Conservation (phyloP, 306 rosid species). For the Medicago ruthenica region DNA sequence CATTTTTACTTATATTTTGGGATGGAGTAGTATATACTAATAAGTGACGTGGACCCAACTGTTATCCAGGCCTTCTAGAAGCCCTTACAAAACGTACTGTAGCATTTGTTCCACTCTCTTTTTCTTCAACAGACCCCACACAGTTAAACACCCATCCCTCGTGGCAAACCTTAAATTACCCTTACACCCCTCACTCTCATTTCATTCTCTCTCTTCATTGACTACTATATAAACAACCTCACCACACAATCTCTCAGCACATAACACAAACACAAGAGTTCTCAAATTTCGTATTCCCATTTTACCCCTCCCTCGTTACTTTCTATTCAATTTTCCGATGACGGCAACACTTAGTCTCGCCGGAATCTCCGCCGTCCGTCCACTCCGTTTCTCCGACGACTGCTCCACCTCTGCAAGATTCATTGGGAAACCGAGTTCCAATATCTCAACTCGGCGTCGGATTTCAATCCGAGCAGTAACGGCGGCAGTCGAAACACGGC, state of each 20-base stretch:
- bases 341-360: slow-evolving; percentile 17
- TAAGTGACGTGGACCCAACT: too few relatives aligned
- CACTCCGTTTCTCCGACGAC: neutral
- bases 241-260: neutral
- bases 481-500: neutral
- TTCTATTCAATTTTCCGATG: slow-evolving; percentile 28
- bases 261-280: too few relatives aligned
- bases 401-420: neutral
- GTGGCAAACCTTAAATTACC: slow-evolving; percentile 25
- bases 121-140: slow-evolving; percentile 24
- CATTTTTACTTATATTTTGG: too few relatives aligned
- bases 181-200: slow-evolving; percentile 25
- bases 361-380: neutral
- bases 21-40: too few relatives aligned
- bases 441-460: neutral
- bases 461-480: slow-evolving; percentile 28
- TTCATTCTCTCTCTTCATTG: slow-evolving; percentile 24
- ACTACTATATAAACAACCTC: slow-evolving; percentile 37
- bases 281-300: neutral
- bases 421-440: neutral
- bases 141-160: slow-evolving; percentile 18
- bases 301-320: neutral
- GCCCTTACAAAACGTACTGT: slow-evolving; percentile 9
- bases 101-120: slow-evolving; percentile 7
- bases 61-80: slow-evolving; percentile 42